Evolutionary conservation across 2,329 filamentous ascomycete species (phyloP).

Genomic region (Venturia effusa): DNA sequence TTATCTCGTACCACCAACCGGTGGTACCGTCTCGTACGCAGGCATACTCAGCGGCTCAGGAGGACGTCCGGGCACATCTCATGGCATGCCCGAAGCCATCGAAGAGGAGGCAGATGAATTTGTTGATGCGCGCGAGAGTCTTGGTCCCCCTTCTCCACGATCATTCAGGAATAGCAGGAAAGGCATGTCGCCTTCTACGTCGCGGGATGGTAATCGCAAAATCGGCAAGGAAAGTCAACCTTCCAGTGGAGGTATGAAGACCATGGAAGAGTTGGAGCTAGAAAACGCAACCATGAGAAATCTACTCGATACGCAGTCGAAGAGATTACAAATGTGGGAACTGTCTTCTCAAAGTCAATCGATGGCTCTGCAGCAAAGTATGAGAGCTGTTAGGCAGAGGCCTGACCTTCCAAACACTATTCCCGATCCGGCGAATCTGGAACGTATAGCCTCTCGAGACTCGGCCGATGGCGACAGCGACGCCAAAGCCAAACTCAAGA

Average conservation of each 20-base stretch:
- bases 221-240: constrained; percentile 21
- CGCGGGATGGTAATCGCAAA: constrained; percentile 13
- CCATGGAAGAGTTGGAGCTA: constrained; percentile 75
- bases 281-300: constrained; percentile 82
- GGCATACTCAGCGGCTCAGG: constrained; percentile 56
- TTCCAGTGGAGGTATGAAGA: constrained; percentile 43
- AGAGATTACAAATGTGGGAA: constrained; percentile 86
- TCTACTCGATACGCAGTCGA: constrained; percentile 75
- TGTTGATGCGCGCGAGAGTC: constrained; percentile 71
- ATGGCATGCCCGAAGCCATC: constrained; percentile 22
- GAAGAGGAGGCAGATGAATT: constrained; percentile 59
- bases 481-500: constrained; percentile 15
- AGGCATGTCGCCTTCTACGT: constrained; percentile 22
- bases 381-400: constrained; percentile 11
- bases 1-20: constrained; percentile 86
- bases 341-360: constrained; percentile 81
- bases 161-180: constrained; percentile 26
- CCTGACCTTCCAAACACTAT: constrained; percentile 3
- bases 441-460: background rate
- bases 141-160: constrained; percentile 34
- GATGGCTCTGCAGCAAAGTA: constrained; percentile 55
- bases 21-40: constrained; percentile 86
- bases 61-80: constrained; percentile 25
- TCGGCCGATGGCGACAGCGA: background rate
- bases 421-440: constrained; percentile 4